Percentiles rank a stretch among this genome's conserved stretches.
Evolutionary conservation across 2,329 filamentous ascomycete species (phyloP).

Genomic region (Aureobasidium sp.): DNA sequence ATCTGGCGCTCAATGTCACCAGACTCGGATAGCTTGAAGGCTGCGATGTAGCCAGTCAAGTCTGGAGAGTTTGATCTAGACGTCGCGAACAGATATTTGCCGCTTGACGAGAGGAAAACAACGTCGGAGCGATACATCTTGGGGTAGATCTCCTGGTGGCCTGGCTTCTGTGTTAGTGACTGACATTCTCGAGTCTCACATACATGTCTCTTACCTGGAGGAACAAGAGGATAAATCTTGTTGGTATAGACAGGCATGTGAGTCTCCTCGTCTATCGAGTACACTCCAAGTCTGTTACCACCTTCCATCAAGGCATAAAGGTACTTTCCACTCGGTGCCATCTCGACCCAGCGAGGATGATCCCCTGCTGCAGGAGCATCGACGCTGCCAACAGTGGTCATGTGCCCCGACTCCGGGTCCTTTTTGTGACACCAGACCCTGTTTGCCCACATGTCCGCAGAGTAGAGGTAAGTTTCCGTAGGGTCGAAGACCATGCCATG

Average conservation of each 20-base stretch:
- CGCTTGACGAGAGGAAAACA: conserved; percentile 62
- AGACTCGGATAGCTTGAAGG: conserved; percentile 61
- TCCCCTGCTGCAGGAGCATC: conserved; percentile 64
- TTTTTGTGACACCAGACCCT: conserved; percentile 82
- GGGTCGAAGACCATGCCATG: conserved; percentile 79
- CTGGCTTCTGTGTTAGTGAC: conserved; percentile 24
- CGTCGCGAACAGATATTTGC: conserved; percentile 74
- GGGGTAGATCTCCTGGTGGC: conserved; percentile 39
- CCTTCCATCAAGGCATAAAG: conserved; percentile 85
- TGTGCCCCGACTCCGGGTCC: conserved; percentile 49
- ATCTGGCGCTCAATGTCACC: conserved; percentile 73
- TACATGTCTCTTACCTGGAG: conserved; percentile 52
- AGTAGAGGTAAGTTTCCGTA: conserved; percentile 68
- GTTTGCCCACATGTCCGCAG: conserved; percentile 69
- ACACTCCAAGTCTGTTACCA: conserved; percentile 77
- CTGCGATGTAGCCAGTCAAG: conserved; percentile 75
- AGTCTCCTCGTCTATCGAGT: conserved; percentile 67
- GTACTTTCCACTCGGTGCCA: conserved; percentile 70
- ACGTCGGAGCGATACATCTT: conserved; percentile 80
- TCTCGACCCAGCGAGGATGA: conserved; percentile 82
- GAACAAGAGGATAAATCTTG: conserved; percentile 70
- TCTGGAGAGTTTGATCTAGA: conserved; percentile 70
- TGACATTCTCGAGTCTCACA: background rate
- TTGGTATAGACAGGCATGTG: conserved; percentile 73
- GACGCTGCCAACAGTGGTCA: conserved; percentile 65